Evolutionary conservation across 805 yeast species (phyloP), one percentile per base, ranked within the genome.

Genomic region (Ogataea naganishii): DNA sequence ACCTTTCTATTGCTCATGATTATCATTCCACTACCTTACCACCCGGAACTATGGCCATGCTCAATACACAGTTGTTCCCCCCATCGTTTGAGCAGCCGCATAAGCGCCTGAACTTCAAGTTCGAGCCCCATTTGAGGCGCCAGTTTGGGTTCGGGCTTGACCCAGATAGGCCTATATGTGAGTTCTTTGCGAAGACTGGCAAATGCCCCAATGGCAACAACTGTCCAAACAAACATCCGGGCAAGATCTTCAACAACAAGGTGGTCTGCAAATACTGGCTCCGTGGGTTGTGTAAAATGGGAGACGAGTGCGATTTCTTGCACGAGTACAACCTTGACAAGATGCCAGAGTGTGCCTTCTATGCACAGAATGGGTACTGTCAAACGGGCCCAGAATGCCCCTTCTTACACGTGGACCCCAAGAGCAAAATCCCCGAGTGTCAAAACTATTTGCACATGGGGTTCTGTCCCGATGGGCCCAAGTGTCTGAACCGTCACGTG

Each of bases 231-330:
- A 82, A 86, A 48, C 97, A 89, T 57, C 20, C 70, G 74, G 30
- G 75, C 72, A 30, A 69, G 68, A 48, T 52, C 27, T 75, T 72
- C 47, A 64, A 69, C 31, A 79, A 79, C 52, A 79, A 80, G 52
- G 84, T 92, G 31, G 98, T 92, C 4, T 92, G 98, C 54, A 89
- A 92, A 65, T 96, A 92, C 62, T 92, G 98, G 99, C 71, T 92
- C 20, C 72, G 96, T 41, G 99, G 99, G 0, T 69, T 92, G 20
- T 92, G 99, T 58, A 92, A 92, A 59, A 89, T 89, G 63, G 94
- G 94, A 29, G 95, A 86, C 43, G 84, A 83, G 41, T 92, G 99
- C 56, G 99, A 92, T 61, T 92, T 84, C 47, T 59, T 92, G 26
- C 99, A 92, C 56, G 99, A 92, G 51, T 88, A 88, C 49, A 89